Percentiles rank a stretch among this genome's conserved stretches.
phyloP scores from a whole-genome alignment of 106 monocot species.

The Gastrodia elata region DNA sequence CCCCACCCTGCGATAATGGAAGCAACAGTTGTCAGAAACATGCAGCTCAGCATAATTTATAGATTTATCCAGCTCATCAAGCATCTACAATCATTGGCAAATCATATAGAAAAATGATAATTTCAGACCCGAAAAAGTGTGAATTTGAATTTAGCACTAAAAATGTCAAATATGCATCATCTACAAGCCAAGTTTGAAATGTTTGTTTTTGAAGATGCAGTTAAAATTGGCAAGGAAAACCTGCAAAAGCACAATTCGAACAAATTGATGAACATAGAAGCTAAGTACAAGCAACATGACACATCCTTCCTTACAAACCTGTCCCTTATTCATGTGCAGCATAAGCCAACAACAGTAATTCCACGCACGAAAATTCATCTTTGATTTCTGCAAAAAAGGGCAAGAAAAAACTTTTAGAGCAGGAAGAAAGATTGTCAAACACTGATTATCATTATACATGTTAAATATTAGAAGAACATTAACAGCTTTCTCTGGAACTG shows the following conservation, averaged over 20 bases:
- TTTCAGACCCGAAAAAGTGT: not conserved
- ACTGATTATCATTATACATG: not conserved
- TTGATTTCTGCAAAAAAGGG: slow-evolving; percentile 43
- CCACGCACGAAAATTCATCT: slow-evolving; percentile 94
- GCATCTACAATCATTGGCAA: slow-evolving; percentile 24
- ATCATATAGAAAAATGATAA: not conserved
- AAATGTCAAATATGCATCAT: not conserved
- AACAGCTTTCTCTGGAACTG: not conserved
- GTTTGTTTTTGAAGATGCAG: not conserved
- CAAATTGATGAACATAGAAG: not conserved
- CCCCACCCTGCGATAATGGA: slow-evolving; percentile 62
- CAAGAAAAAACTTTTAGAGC: not conserved
- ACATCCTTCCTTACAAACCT: slow-evolving; percentile 29
- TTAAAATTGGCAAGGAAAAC: not conserved
- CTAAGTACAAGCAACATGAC: not conserved
- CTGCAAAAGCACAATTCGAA: not conserved
- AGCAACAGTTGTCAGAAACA: slow-evolving; percentile 77
- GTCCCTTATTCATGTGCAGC: slow-evolving; percentile 45
- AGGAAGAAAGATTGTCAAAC: not conserved
- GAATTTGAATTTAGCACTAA: not conserved
- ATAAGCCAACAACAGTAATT: slow-evolving; percentile 66
- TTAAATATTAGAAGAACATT: not conserved
- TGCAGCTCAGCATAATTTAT: slow-evolving; percentile 68
- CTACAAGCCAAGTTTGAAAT: not conserved
- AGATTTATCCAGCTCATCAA: slow-evolving; percentile 59